Base-by-base conservation (phyloP, 2,329 filamentous ascomycete species). In the Botrytis cinerea region DNA sequence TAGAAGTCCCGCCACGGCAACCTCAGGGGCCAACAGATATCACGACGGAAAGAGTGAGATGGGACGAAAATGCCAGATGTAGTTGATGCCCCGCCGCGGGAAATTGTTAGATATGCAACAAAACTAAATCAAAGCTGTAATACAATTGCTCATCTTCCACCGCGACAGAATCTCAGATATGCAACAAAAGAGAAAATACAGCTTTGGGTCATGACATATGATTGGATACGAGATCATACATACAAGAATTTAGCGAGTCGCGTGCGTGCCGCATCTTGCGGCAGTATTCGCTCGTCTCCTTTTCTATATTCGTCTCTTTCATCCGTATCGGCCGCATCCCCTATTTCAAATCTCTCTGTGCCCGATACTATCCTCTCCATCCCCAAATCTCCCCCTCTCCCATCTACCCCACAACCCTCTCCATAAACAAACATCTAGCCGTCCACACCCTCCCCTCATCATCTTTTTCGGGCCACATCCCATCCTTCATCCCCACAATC, bases 341-440 rank as follows among this genome's bases (percentile, higher is more conserved):
- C 62, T 28, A 1, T 8, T 18, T 45, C 9, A 10, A 64, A 45
- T 22, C 40, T 64, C n/a, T 2, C 18, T 28, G 32, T n/a, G 35
- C 63, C 38, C 12, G 40, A 51, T 25, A 6, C 22, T 38, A n/a
- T 8, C 14, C 22, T 16, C 2, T 12, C n/a, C 9, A 4, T 22
- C 25, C 12, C 32, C n/a, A 2, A 28, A n/a, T 4, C 5, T 32
- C 4, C 61, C 18, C 18, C 10, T 32, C 46, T 12, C 8, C 18
- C n/a, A 22, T 7, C 35, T 45, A 61, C 32, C 20, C 10, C 78
- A 79, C 73, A 63, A 74, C 72, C 72, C 76, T 79, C 73, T 73
- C 76, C 77, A 80, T 77, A 67, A 76, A 78, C 12, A 79, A 75
- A 18, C 72, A 74, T 18, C 61, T 46, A n/a, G 70, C 59, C n/a